Evolutionary conservation across 2,329 filamentous ascomycete species (phyloP), one percentile per base, ranked within the genome.

Genomic region (Alternaria sp.): DNA sequence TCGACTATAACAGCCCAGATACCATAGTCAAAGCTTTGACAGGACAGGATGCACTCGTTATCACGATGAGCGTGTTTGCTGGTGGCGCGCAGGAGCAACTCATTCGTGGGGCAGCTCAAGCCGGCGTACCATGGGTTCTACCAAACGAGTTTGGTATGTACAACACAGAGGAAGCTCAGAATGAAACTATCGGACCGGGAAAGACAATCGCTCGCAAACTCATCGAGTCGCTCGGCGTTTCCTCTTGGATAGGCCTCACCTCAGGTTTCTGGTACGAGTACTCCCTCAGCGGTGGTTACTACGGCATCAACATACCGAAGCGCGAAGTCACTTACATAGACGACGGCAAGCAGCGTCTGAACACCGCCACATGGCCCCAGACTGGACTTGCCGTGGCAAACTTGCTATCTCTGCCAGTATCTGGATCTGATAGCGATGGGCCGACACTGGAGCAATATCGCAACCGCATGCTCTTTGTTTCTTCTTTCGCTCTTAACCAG

Each of bases 1-100:
- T 85, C 58, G 75, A 86, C 76, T 88, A 88, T 71, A 81, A 62
- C n/a, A 67, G 80, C 14, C 75, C 84, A 18, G 75, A 81, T 4
- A 62, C 74, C 11, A 58, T 82, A 24, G 70, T 77, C 16, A 53
- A 66, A 26, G 79, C 76, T 5, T 67, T 81, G 7, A 65, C 66
- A 36, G 77, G 76, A 43, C 77, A 81, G 39, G 73, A 81, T 36
- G 71, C 66, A 14, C 72, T 81, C 7, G 64, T 81, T 51, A 80
- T 82, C 63, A 81, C 78, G 9, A 59, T 81, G 44, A 63, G 61
- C 34, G 68, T 73, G 30, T 58, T 61, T n/a, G 63, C 62, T 2
- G 59, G 61, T 4, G 73, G 76, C 12, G 69, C 66, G 1, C 72
- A 78, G 39, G 51, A 44, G 8, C 74, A 73, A 39, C 69, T 80